Percentiles rank a stretch among this genome's conserved stretches.
Evolutionary conservation across 768 basidiomycete species (phyloP).

Genomic region (Pleurotus pulmonarius): DNA sequence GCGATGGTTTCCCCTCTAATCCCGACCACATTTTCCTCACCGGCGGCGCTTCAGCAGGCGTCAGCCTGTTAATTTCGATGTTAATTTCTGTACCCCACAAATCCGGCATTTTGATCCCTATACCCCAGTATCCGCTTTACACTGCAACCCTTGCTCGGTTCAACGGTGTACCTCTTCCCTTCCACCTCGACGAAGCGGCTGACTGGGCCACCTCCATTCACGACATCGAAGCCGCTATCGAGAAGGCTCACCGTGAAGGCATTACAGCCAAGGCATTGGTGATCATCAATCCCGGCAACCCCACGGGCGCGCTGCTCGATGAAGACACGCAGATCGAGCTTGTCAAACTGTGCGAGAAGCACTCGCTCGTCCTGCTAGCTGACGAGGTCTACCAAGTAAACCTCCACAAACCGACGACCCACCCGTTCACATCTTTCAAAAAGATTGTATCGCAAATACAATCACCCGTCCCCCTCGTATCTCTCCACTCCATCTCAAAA

Average conservation of each 20-base stretch:
- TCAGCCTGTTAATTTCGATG: conserved; percentile 81
- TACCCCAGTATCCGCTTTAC: conserved; percentile 97
- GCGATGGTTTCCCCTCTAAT: conserved; percentile 84
- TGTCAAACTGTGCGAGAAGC: conserved; percentile 79
- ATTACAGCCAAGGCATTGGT: conserved; percentile 79
- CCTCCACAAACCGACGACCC: conserved; percentile 62
- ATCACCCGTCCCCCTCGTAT: conserved; percentile 80
- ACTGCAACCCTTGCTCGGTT: conserved; percentile 90
- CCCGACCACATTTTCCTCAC: conserved; percentile 92
- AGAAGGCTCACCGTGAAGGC: conserved; percentile 59
- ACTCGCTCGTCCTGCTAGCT: conserved; percentile 85
- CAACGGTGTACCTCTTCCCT: conserved; percentile 78
- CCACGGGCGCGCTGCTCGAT: conserved; percentile 85
- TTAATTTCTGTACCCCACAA: conserved; percentile 59
- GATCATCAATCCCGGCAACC: conserved; percentile 98
- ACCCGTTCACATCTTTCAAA: conserved; percentile 93
- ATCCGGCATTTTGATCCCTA: conserved; percentile 88
- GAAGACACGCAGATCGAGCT: conserved; percentile 67
- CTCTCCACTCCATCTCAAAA: conserved; percentile 98
- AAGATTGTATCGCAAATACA: conserved; percentile 67
- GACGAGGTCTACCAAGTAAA: conserved; percentile 99
- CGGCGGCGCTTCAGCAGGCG: conserved; percentile 90
- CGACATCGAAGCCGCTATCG: conserved; percentile 64
- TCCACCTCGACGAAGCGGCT: conserved; percentile 79
- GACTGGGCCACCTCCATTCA: conserved; percentile 80